Evolutionary conservation across 2,329 filamentous ascomycete species (phyloP).

Genomic region (Neonectria neomacrospora): DNA sequence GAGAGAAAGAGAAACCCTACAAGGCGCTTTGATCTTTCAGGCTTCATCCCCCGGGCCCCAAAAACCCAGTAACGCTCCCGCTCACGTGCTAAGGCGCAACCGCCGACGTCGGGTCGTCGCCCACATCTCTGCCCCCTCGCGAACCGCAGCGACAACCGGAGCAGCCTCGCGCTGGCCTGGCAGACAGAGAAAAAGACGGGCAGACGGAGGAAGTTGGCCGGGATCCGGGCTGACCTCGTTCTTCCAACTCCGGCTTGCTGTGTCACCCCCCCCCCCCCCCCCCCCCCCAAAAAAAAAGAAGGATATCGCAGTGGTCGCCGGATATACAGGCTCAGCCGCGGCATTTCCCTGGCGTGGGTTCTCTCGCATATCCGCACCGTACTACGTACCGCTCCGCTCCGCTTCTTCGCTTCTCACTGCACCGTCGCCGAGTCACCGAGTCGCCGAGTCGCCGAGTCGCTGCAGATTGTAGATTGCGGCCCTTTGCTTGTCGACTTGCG

Average conservation of each 20-base stretch:
- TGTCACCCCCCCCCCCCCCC: too few species aligned
- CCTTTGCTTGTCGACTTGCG: slow-evolving; percentile 2
- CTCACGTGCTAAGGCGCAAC: slow-evolving; percentile 1
- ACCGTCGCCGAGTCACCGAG: neutral
- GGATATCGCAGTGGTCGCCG: neutral
- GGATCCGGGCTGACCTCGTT: neutral
- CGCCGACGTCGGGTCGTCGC: slow-evolving; percentile 37
- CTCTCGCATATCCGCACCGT: slow-evolving; percentile 7
- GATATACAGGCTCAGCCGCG: slow-evolving; percentile 5
- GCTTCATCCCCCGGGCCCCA: neutral
- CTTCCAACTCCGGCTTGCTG: neutral
- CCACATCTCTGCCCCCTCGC: slow-evolving; percentile 16
- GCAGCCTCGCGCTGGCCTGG: slow-evolving; percentile 2
- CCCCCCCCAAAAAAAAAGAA: neutral
- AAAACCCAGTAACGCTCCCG: neutral
- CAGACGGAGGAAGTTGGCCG: neutral
- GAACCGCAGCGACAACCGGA: slow-evolving; percentile 19
- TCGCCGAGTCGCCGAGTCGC: neutral
- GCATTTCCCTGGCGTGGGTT: slow-evolving; percentile 8
- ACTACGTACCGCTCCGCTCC: slow-evolving; percentile 7
- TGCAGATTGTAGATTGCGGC: neutral
- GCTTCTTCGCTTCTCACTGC: neutral
- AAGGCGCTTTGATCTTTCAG: neutral
- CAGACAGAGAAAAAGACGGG: neutral
- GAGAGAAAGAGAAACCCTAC: neutral